A percentile compares a stretch with the other conserved stretches of the same genome.
Conservation (phyloP, 2,329 filamentous ascomycete genomes). For the Stagonosporopsis chrysanthemi region DNA sequence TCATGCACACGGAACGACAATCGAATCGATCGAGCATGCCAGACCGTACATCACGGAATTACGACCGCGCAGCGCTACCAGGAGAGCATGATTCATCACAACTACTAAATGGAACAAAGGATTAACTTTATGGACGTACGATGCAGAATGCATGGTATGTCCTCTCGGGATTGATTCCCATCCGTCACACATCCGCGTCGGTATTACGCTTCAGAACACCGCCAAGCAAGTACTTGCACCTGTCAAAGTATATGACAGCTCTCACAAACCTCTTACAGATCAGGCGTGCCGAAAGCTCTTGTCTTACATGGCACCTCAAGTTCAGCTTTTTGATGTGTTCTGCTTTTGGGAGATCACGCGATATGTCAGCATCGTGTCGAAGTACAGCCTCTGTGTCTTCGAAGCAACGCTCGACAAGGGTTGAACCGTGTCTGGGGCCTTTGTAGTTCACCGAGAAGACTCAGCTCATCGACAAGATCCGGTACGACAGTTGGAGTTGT, state of each 20-base stretch:
- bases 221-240: not conserved
- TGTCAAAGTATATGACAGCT: not conserved
- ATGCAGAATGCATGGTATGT: not conserved
- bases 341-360: not conserved
- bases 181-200: not conserved
- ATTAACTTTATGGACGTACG: not conserved
- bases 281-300: not conserved
- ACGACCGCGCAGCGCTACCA: not conserved
- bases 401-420: not conserved
- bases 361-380: too few species aligned
- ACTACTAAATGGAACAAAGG: not conserved
- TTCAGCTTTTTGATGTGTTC: not conserved
- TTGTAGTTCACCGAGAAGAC: not conserved
- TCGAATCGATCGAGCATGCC: not conserved
- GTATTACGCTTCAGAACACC: not conserved
- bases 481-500: not conserved
- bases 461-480: not conserved
- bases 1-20: not conserved
- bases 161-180: not conserved
- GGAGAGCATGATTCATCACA: not conserved
- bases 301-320: not conserved
- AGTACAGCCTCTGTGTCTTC: not conserved
- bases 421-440: not conserved
- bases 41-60: constrained; percentile 1
- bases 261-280: not conserved